Evolutionary conservation across 1,139 yeast species (phyloP), one percentile per base, ranked within the genome.

Genomic region (Saccharomyces pastorianus): DNA sequence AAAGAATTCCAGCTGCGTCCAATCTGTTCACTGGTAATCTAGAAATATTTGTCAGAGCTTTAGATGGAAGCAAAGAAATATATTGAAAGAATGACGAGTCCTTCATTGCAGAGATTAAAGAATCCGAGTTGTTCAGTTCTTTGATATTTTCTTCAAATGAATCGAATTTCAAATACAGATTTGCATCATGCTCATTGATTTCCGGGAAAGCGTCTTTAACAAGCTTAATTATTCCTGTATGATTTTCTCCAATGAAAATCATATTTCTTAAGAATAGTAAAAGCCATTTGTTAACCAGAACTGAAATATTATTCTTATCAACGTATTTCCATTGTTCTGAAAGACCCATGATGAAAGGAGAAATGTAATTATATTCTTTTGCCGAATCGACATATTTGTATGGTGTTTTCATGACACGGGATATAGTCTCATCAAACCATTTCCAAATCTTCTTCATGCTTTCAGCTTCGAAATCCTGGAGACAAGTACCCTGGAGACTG

Each of bases 351-450:
- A 82, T 66, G 56, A 89, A 82, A 0, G 95, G 85, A 63, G 96
- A 87, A 14, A 84, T 65, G 17, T 68, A 59, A 6, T 70, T 72
- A 13, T 69, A 67, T 2, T 67, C 62, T 51, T 79, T 80, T 1
- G 88, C 76, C 56, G 75, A 64, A 65, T 91, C 98, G 53, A 88
- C 78, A 61, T 89, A 91, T 65, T 87, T 89, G 71, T 85, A 93
- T 0, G 97, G 97, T 1, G 88, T 72, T 57, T 82, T 78, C 53
- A 85, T 76, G 57, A 84, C 76, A 60, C 96, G 77, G 1, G 89
- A 75, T 28, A 88, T 76, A 0, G 87, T 74, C 66, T 90, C 95
- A 65, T 90, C 96, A 14, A 91, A 61, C 44, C 88, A 68, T 14
- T 73, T 73, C 85, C 89, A 85, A 11, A 83, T 62, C 47, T 70